Percentiles rank a stretch among this genome's conserved stretches.
Conservation (phyloP, 176 grass and related monocot species). For the Oryza longistaminata region DNA sequence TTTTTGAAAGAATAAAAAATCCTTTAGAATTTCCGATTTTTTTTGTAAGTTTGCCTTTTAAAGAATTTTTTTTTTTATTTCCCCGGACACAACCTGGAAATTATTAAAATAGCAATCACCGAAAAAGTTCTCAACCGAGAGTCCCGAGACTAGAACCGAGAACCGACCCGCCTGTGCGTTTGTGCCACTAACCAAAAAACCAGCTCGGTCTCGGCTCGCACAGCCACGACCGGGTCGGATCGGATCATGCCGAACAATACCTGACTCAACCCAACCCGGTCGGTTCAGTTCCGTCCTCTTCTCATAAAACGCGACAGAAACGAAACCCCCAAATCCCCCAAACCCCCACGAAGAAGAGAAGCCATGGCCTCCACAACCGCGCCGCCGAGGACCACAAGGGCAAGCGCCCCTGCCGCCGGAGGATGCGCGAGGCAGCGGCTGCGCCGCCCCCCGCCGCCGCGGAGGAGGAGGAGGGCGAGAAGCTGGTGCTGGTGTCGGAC, state of each 20-base stretch:
- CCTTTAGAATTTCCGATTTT: too few species aligned
- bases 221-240: neutral
- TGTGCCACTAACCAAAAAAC: too few species aligned
- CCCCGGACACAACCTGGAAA: too few species aligned
- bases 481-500: constrained; percentile 23
- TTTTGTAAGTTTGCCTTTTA: too few species aligned
- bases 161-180: too few species aligned
- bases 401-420: constrained; percentile 28
- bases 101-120: too few species aligned
- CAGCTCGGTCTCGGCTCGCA: neutral
- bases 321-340: neutral
- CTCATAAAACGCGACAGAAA: neutral
- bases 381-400: constrained; percentile 2
- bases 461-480: neutral
- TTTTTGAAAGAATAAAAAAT: too few species aligned
- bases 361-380: constrained; percentile 33
- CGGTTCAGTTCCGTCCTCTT: neutral
- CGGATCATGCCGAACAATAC: neutral
- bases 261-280: neutral
- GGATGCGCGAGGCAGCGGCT: neutral
- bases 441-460: neutral
- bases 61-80: too few species aligned
- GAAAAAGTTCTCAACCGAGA: too few species aligned
- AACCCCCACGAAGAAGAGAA: neutral
- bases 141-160: too few species aligned